phyloP scores from a whole-genome alignment of 805 yeast species.

The Soucietia sequanensis region DNA sequence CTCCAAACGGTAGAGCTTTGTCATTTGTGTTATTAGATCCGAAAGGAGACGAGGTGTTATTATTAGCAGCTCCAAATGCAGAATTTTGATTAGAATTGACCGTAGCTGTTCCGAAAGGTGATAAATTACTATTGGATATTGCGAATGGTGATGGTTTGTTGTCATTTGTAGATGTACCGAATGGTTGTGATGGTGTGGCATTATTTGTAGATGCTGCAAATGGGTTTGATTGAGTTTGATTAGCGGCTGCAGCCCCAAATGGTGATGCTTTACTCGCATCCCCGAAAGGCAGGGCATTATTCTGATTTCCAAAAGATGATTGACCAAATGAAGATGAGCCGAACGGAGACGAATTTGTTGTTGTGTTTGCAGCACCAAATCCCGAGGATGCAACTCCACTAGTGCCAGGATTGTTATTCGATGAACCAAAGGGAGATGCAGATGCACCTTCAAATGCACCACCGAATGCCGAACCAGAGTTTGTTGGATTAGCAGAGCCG shows the following conservation, averaged over 20 bases:
- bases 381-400: conserved; percentile 7
- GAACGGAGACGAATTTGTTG: background rate
- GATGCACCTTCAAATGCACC: conserved; percentile 6
- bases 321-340: conserved; percentile 21
- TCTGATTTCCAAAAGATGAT: conserved; percentile 4
- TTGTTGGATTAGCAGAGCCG: conserved; percentile 5
- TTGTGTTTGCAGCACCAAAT: conserved; percentile 5
- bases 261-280: conserved; percentile 8
- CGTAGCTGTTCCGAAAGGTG: conserved; percentile 5
- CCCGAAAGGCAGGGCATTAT: conserved; percentile 1
- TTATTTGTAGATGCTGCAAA: conserved; percentile 1
- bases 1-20: conserved; percentile 33
- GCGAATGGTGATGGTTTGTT: conserved; percentile 8
- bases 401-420: background rate
- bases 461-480: conserved; percentile 10
- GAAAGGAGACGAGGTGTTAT: conserved; percentile 5
- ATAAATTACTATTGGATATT: conserved; percentile 4
- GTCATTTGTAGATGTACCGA: conserved; percentile 1
- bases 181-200: background rate
- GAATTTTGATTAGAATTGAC: no score
- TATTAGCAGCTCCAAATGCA: conserved; percentile 18
- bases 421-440: conserved; percentile 3
- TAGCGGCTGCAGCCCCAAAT: conserved; percentile 10
- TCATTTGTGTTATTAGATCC: conserved; percentile 8
- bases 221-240: conserved; percentile 5